Evolutionary conservation across 1,284 basidiomycete species (phyloP).

Genomic region (Caloboletus firmus): DNA sequence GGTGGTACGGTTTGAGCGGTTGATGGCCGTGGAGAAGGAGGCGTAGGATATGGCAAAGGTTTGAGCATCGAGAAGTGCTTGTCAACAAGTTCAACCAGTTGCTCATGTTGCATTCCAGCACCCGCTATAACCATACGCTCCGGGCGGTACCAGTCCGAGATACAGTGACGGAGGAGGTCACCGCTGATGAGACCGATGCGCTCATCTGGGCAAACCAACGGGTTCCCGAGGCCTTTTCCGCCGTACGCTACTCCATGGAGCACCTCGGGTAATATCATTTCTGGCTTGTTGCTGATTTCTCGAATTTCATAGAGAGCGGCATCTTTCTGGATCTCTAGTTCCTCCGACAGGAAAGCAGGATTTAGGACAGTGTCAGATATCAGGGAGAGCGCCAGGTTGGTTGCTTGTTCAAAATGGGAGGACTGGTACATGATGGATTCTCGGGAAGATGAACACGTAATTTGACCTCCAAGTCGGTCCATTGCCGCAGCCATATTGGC

Average conservation of each 20-base stretch:
- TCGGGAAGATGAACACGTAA: slow-evolving; percentile 87
- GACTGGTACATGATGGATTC: slow-evolving; percentile 99
- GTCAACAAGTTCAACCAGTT: slow-evolving; percentile 82
- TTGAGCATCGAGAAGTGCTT: slow-evolving; percentile 82
- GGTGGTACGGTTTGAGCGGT: slow-evolving; percentile 42
- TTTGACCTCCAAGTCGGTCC: slow-evolving; percentile 88
- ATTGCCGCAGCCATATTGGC: slow-evolving; percentile 84
- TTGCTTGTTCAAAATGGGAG: slow-evolving; percentile 86
- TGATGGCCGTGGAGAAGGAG: slow-evolving; percentile 36
- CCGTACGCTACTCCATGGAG: slow-evolving; percentile 87
- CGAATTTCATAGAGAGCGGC: slow-evolving; percentile 93
- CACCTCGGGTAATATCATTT: slow-evolving; percentile 93
- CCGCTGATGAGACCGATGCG: slow-evolving; percentile 74
- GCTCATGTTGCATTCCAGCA: slow-evolving; percentile 87
- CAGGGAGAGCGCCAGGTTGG: slow-evolving; percentile 80
- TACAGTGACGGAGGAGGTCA: slow-evolving; percentile 63
- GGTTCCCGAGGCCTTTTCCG: slow-evolving; percentile 82
- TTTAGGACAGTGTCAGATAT: slow-evolving; percentile 91
- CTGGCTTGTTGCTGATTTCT: slow-evolving; percentile 87
- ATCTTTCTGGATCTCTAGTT: slow-evolving; percentile 82
- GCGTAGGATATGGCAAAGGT: slow-evolving; percentile 34
- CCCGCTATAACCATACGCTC: slow-evolving; percentile 95
- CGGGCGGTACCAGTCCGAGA: slow-evolving; percentile 86
- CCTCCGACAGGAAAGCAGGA: slow-evolving; percentile 74
- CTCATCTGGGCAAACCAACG: slow-evolving; percentile 86